Percentiles rank a stretch among this genome's conserved stretches.
Evolutionary conservation across 768 basidiomycete genomes (phyloP).

Genomic region (Candolleomyces aberdarensis): DNA sequence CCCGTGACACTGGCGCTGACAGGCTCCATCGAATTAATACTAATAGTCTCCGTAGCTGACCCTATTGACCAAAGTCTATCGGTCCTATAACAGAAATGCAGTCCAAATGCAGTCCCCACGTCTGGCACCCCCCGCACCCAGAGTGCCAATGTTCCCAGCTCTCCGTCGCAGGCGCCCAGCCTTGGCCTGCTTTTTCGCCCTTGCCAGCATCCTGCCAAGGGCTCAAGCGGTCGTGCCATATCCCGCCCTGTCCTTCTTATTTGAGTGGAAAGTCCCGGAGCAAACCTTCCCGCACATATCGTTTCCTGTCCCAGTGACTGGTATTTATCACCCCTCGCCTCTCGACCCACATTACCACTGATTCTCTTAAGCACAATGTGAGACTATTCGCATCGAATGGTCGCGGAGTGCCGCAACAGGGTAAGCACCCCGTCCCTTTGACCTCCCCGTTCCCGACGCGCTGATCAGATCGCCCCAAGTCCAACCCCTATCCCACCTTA

Average conservation of each 20-base stretch:
- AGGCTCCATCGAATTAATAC: too few species aligned
- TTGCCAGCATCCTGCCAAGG: conserved; percentile 7
- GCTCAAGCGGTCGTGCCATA: too few species aligned
- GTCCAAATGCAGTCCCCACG: too few species aligned
- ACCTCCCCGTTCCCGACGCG: not conserved
- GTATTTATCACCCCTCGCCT: conserved; percentile 19
- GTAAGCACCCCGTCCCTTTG: conserved; percentile 20
- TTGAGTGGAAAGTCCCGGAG: conserved; percentile 29
- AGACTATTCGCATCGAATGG: conserved; percentile 43
- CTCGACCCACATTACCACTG: not conserved
- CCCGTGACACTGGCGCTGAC: too few species aligned
- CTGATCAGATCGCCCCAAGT: conserved; percentile 24
- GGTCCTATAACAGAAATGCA: too few species aligned
- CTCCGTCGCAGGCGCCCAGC: too few species aligned
- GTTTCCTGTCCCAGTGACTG: conserved; percentile 38
- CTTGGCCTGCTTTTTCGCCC: too few species aligned
- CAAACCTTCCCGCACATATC: conserved; percentile 22
- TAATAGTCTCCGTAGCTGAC: too few species aligned
- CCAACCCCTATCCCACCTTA: conserved; percentile 56
- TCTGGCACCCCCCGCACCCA: too few species aligned
- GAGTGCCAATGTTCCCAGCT: too few species aligned
- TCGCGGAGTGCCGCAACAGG: conserved; percentile 35
- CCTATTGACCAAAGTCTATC: too few species aligned
- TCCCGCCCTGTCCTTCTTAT: conserved; percentile 35
- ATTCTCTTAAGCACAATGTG: conserved; percentile 37